These are phyloP conservation scores for Pezicula carpinea DNA, from an alignment of 2,329 filamentous ascomycete species.

Conservation along the genomic window DNA sequence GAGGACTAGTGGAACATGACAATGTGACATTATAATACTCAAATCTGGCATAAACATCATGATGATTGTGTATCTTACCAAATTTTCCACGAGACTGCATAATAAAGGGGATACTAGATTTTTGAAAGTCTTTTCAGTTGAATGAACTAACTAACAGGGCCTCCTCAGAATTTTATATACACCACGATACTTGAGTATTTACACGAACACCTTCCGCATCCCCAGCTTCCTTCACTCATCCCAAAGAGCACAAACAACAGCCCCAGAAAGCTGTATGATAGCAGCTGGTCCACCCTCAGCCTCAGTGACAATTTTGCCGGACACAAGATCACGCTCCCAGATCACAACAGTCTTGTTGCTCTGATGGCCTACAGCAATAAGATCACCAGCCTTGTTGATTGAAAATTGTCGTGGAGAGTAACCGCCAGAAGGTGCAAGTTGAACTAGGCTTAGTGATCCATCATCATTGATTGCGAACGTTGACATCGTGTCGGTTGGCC, in stretches of 20 bases:
- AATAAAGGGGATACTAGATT: too few species aligned
- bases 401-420: slow-evolving; percentile 38
- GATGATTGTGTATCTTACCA: too few species aligned
- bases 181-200: too few species aligned
- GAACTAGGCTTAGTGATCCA: slow-evolving; percentile 34
- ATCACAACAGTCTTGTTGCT: slow-evolving; percentile 33
- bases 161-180: too few species aligned
- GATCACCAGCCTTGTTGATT: slow-evolving; percentile 35
- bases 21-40: too few species aligned
- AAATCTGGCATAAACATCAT: too few species aligned
- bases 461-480: slow-evolving; percentile 32
- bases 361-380: slow-evolving; percentile 40
- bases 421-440: slow-evolving; percentile 40
- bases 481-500: slow-evolving; percentile 33
- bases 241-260: background rate
- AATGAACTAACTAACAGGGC: too few species aligned
- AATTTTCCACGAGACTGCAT: too few species aligned
- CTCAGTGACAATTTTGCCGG: slow-evolving; percentile 31
- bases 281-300: background rate
- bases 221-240: background rate
- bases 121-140: too few species aligned
- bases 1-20: too few species aligned
- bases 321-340: slow-evolving; percentile 32
- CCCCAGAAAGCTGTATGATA: background rate
- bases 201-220: too few species aligned